Evolutionary conservation across 257 asterid genomes (phyloP).

Genomic region (Oldenlandia corymbosa): DNA sequence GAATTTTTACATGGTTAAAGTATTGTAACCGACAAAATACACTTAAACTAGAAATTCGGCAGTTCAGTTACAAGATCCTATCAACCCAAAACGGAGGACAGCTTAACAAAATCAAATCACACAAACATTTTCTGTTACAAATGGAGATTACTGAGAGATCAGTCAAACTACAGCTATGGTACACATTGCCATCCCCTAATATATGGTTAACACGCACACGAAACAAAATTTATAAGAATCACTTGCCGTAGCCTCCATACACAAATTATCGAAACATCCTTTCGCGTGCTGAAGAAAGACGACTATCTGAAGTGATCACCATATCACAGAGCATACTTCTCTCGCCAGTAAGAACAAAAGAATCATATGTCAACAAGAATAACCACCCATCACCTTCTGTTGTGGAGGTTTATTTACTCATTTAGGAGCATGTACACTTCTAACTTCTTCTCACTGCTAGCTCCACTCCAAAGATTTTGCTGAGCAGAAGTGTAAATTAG

Average conservation of each 20-base stretch:
- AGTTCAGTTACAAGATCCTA: too few species aligned
- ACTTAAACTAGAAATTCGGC: too few species aligned
- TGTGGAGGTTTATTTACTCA: conserved; percentile 14
- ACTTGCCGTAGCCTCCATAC: conserved; percentile 16
- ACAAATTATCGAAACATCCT: conserved; percentile 11
- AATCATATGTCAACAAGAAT: conserved; percentile 4
- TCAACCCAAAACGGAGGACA: too few species aligned
- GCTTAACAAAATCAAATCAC: too few species aligned
- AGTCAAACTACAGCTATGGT: conserved; percentile 27
- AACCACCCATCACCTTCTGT: conserved; percentile 18
- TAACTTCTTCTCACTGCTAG: conserved; percentile 13
- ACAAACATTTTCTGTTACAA: conserved; percentile 9
- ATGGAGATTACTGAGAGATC: conserved; percentile 9
- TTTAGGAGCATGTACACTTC: conserved; percentile 8
- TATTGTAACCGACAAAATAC: too few species aligned
- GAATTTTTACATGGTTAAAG: too few species aligned
- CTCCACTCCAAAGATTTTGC: conserved; percentile 18
- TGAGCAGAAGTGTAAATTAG: conserved; percentile 18
- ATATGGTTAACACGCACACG: conserved; percentile 23
- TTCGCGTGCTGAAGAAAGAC: conserved; percentile 3
- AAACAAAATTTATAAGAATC: conserved; percentile 35
- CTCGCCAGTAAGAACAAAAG: conserved; percentile 17
- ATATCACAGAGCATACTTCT: conserved; percentile 24
- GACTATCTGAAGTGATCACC: conserved; percentile 26
- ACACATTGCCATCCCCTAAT: conserved; percentile 37